A percentile compares a stretch with the other conserved stretches of the same genome.
Conservation (phyloP, 2,329 filamentous ascomycete genomes). For the Fusarium tuaranense region DNA sequence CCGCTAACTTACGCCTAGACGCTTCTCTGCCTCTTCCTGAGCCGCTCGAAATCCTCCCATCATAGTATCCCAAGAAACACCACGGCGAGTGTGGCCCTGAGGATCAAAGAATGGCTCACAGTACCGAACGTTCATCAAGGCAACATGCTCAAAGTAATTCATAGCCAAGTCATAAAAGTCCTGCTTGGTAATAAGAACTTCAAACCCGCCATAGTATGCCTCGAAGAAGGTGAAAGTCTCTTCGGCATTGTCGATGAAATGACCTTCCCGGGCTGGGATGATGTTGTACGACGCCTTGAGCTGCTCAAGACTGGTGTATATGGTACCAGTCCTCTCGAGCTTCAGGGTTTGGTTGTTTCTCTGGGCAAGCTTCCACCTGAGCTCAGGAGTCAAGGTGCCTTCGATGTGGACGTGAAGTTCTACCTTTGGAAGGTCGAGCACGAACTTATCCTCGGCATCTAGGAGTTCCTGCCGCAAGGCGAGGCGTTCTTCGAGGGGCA, state of each 20-base stretch:
- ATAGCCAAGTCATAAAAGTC: conserved; percentile 80
- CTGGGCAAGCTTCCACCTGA: conserved; percentile 75
- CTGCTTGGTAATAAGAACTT: conserved; percentile 69
- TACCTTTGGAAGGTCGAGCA: conserved; percentile 21
- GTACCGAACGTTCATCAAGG: conserved; percentile 73
- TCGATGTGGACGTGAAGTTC: conserved; percentile 71
- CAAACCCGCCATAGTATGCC: conserved; percentile 82
- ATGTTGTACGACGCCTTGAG: conserved; percentile 25
- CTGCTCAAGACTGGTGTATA: conserved; percentile 14
- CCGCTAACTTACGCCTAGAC: neutral
- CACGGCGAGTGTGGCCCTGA: conserved; percentile 75
- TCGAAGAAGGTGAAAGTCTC: conserved; percentile 67
- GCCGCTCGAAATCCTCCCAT: conserved; percentile 71
- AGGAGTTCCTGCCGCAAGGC: conserved; percentile 16
- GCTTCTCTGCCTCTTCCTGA: conserved; percentile 62
- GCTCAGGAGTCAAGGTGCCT: conserved; percentile 74
- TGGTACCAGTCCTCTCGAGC: conserved; percentile 18
- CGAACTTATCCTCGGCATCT: conserved; percentile 16
- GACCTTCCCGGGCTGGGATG: conserved; percentile 45
- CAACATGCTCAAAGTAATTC: conserved; percentile 75
- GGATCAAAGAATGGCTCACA: conserved; percentile 85
- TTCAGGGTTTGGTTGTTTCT: conserved; percentile 67
- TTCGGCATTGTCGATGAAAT: conserved; percentile 25
- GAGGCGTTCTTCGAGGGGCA: conserved; percentile 18
- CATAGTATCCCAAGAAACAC: conserved; percentile 70